These are phyloP conservation scores for Dovyalis caffra DNA, from an alignment of 345 rosid species.

Conservation along the genomic window DNA sequence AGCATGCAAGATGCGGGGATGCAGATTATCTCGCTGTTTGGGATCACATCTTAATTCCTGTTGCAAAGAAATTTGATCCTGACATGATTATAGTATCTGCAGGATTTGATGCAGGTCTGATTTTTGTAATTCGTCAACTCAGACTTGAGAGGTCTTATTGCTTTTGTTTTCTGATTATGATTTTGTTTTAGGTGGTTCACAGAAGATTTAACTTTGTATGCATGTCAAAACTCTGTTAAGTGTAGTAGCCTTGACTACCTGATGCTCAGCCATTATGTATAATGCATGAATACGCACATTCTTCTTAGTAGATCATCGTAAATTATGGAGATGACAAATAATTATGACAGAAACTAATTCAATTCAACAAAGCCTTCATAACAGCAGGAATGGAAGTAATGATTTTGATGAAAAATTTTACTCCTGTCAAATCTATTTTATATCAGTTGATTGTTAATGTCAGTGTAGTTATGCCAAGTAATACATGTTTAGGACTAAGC, in stretches of 20 bases:
- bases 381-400: neutral
- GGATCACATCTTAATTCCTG: conserved; percentile 90
- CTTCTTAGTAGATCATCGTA: too few species aligned
- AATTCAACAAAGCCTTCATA: neutral
- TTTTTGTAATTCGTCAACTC: conserved; percentile 1
- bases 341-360: neutral
- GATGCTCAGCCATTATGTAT: neutral
- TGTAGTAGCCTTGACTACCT: neutral
- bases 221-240: neutral
- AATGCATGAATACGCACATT: neutral
- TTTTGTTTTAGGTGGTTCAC: neutral
- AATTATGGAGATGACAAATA: too few species aligned
- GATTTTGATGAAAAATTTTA: neutral
- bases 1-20: conserved; percentile 76
- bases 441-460: neutral
- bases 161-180: neutral
- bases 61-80: conserved; percentile 72
- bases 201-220: neutral
- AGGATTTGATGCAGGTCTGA: conserved; percentile 94
- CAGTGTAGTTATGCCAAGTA: neutral
- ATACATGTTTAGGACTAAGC: neutral
- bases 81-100: conserved; percentile 80
- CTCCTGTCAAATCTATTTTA: neutral
- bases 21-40: conserved; percentile 89
- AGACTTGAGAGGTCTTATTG: too few species aligned